Base-by-base conservation (phyloP, 139 green algal genomes). In the Picochlorum sp. region DNA sequence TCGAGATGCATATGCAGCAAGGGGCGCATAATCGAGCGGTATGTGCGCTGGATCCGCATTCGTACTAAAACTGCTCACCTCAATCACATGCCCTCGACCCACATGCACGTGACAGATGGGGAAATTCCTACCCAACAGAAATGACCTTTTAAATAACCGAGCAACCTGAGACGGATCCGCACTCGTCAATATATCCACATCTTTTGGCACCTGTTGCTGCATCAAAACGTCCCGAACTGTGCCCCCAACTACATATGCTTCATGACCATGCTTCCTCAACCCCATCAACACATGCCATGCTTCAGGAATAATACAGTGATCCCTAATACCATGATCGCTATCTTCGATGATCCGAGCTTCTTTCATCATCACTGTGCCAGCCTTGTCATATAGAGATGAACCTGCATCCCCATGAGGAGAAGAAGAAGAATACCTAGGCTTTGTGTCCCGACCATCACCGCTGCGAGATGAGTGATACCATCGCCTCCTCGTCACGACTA, bases 221-320 rank as follows among this genome's bases (percentile, higher is more conserved):
- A 89, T 56, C 49, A 87, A 66, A 26, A 89, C 14, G 68, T 94
- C 87, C 5, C 87, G 63, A 30, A 94, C 77, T 1, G 86, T 74
- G 47, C 87, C 87, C 21, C 87, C 87, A 11, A 91, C 85, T 9
- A 92, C 10, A 38, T 81, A 87, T 1, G 65, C 69, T 49, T 87
- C 75, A 49, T 90, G 73, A 1, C 85, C 85, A 72, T 69, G 51
- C 56, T 28, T 44, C 7, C 72, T 32, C 23, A 81, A 47, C 9
- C 65, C 49, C 23, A 69, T 24, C 58, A 80, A 56, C 30, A 75
- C 71, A 16, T 26, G 61, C 74, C 71, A 79, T 18, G 61, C 71
- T 24, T 49, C 6, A 3, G 58, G 26, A 2, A 58, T 37, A 20
- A 80, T 59, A 49, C 47, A 41, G 1, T 28, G 30, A 5, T 71